phyloP scores from a whole-genome alignment of 2,329 filamentous ascomycete genomes.

The Colletotrichum magnum region DNA sequence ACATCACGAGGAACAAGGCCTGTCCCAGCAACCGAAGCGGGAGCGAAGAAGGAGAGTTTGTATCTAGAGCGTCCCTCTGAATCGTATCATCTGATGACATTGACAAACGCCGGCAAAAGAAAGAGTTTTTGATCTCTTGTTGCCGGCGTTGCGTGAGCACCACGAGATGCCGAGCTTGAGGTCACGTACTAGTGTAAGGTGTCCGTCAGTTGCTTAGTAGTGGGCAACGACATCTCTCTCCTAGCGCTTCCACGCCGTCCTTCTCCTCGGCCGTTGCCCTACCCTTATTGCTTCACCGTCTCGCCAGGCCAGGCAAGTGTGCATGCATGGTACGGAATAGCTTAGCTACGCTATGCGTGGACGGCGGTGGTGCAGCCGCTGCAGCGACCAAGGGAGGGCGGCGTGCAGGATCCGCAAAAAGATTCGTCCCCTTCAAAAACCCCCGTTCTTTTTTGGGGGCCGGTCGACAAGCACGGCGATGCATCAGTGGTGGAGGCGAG shows the following conservation, averaged over 20 bases:
- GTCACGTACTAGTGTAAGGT: background rate
- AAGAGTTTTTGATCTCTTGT: no score
- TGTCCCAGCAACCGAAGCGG: conserved; percentile 23
- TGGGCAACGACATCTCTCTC: no score
- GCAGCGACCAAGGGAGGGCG: background rate
- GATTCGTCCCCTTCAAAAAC: background rate
- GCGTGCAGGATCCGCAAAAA: conserved; percentile 10
- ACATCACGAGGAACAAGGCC: conserved; percentile 19
- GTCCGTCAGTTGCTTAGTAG: no score
- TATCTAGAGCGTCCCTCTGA: background rate
- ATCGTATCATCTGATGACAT: background rate
- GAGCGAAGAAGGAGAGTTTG: conserved; percentile 17
- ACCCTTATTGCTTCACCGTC: conserved; percentile 24
- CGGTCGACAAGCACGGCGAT: conserved; percentile 10
- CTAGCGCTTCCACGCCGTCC: no score
- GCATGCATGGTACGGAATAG: background rate
- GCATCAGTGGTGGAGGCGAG: conserved; percentile 28
- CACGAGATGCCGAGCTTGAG: background rate
- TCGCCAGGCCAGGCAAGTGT: conserved; percentile 4
- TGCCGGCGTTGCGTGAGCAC: background rate
- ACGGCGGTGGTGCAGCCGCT: no score
- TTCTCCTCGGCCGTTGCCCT: conserved; percentile 18
- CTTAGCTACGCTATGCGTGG: background rate
- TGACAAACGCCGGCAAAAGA: background rate
- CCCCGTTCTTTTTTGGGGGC: conserved; percentile 35